Evolutionary conservation across 169 alveolate genomes (phyloP), one percentile per base, ranked within the genome.

Genomic region (Plasmodium ovale): DNA sequence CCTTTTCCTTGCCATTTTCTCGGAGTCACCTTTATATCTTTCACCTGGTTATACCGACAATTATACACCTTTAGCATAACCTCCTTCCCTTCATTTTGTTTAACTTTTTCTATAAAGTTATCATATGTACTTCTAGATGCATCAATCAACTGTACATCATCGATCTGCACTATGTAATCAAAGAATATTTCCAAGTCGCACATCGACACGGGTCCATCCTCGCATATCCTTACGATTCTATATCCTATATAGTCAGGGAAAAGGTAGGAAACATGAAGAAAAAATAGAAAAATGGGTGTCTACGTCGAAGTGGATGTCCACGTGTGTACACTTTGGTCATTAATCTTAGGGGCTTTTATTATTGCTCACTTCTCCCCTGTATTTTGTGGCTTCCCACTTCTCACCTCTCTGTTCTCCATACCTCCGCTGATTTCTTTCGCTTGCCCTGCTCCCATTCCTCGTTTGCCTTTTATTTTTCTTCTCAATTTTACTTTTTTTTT

Each of bases 1-100:
- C 96, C 96, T 19, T 85, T 87, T 23, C 96, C 96, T 6, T 91
- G 87, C 96, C 96, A 94, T 70, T 89, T 94, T 39, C 79, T 89
- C 10, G 96, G 96, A n/a, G 35, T 71, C 12, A 94, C 84, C 33
- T 77, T 89, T 25, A 94, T 89, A 42, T 87, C 74, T 29, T 72
- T 74, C 35, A 92, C 69, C 37, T 82, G 73, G 54, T 90, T 88
- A 87, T 89, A 65, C 12, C 95, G 79, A 3, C 94, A 94, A 64
- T 91, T 94, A 51, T 94, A 94, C 23, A 94, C 92, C 16, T 58
- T 19, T 27, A 94, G 59, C 35, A 87, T 21, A 42, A 94, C 27
- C 31, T 68, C 92, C 35, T 92, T 91, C 44, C 88, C 77, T 59
- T 92, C 96, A 56, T 72, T 54, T 29, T 87, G 72, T 60, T 64